phyloP scores from a whole-genome alignment of 805 yeast genomes.

The Wickerhamiella bombiphila region DNA sequence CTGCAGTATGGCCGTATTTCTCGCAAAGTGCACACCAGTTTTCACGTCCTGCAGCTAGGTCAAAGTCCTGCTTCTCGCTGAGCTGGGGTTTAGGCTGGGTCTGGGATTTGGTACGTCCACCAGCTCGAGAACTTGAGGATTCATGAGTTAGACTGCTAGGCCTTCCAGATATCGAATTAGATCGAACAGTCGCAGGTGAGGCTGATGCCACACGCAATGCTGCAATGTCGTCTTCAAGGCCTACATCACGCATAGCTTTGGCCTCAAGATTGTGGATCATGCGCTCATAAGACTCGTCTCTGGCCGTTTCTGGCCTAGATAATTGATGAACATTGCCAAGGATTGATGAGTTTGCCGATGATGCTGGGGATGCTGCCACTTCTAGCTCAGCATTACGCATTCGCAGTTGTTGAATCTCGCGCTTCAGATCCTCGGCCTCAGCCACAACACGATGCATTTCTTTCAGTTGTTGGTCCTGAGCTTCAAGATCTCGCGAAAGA shows the following conservation, averaged over 20 bases:
- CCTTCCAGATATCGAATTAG: too few species aligned
- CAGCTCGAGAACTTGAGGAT: too few species aligned
- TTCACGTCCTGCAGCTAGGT: background rate
- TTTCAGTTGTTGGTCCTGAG: slow-evolving; percentile 16
- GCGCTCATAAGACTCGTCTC: background rate
- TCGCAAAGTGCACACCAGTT: slow-evolving; percentile 93
- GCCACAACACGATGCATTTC: slow-evolving; percentile 14
- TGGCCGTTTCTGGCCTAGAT: background rate
- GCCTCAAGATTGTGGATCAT: background rate
- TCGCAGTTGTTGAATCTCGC: slow-evolving; percentile 16
- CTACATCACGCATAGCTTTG: background rate
- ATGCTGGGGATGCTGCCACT: background rate
- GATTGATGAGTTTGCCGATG: background rate
- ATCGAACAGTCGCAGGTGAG: too few species aligned
- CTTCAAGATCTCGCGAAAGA: slow-evolving; percentile 13
- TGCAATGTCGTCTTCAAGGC: background rate
- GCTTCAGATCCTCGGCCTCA: slow-evolving; percentile 21
- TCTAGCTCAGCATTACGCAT: slow-evolving; percentile 11
- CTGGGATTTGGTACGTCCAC: background rate
- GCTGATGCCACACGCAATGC: background rate
- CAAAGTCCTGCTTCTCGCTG: background rate
- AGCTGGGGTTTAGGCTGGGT: slow-evolving; percentile 1
- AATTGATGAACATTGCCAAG: background rate
- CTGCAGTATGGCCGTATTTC: slow-evolving; percentile 71
- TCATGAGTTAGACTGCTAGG: too few species aligned